Evolutionary conservation across 805 yeast species (phyloP).

Genomic region (Candida nonsorbophila): DNA sequence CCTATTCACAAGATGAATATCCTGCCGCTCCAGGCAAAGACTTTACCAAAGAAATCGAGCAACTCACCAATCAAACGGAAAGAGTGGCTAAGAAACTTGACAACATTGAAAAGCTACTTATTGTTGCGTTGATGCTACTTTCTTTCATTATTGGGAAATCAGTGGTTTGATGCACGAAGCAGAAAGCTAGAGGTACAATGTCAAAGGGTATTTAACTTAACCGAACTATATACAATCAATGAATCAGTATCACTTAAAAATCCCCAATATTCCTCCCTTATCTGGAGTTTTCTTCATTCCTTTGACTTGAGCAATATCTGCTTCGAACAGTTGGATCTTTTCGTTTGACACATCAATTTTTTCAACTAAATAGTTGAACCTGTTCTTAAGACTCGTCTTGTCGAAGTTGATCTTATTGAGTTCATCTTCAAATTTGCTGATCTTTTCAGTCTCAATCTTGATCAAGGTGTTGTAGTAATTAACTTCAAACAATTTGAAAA

Average conservation of each 20-base stretch:
- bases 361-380: slow-evolving; percentile 61
- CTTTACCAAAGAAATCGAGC: slow-evolving; percentile 28
- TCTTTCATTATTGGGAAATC: slow-evolving; percentile 69
- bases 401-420: slow-evolving; percentile 45
- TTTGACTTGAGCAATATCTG: slow-evolving; percentile 17
- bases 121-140: slow-evolving; percentile 40
- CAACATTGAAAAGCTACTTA: slow-evolving; percentile 33
- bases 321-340: slow-evolving; percentile 28
- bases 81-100: slow-evolving; percentile 40
- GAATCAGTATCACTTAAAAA: too few species aligned
- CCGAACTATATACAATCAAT: too few species aligned
- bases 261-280: too few species aligned
- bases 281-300: slow-evolving; percentile 6
- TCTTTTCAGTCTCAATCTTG: slow-evolving; percentile 54
- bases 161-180: slow-evolving; percentile 55
- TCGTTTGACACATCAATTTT: slow-evolving; percentile 62
- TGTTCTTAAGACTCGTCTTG: slow-evolving; percentile 46
- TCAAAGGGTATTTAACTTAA: too few species aligned
- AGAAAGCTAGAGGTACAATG: too few species aligned
- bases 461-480: slow-evolving; percentile 52
- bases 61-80: slow-evolving; percentile 35
- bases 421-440: slow-evolving; percentile 67
- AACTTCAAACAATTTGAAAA: slow-evolving; percentile 60
- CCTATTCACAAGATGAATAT: slow-evolving; percentile 1
- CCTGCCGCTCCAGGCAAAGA: slow-evolving; percentile 5